Percentiles rank a stretch among this genome's conserved stretches.
Conservation (phyloP, 2,329 filamentous ascomycete genomes). For the Plectosphaerella sp. region DNA sequence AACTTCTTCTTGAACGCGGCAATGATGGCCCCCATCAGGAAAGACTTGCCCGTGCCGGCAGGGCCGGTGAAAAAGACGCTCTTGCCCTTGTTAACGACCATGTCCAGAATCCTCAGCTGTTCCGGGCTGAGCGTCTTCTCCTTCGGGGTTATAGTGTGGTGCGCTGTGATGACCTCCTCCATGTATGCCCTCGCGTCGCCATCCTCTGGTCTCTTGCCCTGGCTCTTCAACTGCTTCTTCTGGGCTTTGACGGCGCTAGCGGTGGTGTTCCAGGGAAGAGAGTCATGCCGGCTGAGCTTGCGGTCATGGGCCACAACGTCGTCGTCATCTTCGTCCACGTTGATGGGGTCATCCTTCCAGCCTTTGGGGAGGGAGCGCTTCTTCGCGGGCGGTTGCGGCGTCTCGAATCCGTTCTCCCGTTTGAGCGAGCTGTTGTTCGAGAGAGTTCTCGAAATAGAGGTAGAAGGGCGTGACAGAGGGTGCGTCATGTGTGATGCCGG, state of each 20-base stretch:
- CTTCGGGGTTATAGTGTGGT: constrained; percentile 20
- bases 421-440: constrained; percentile 29
- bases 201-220: constrained; percentile 43
- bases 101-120: constrained; percentile 75
- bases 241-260: constrained; percentile 73
- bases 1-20: constrained; percentile 73
- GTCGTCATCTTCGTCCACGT: constrained; percentile 26
- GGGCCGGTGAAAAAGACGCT: constrained; percentile 98
- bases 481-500: constrained; percentile 44
- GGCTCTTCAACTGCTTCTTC: constrained; percentile 68
- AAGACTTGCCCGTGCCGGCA: constrained; percentile 94
- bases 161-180: constrained; percentile 40
- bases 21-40: constrained; percentile 91
- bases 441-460: constrained; percentile 9
- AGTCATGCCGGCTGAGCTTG: constrained; percentile 10
- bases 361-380: constrained; percentile 61
- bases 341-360: constrained; percentile 21
- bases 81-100: constrained; percentile 74
- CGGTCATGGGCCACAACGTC: not conserved
- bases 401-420: constrained; percentile 28
- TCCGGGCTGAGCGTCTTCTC: constrained; percentile 76
- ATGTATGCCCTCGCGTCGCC: constrained; percentile 33
- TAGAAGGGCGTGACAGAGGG: constrained; percentile 19
- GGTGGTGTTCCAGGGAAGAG: constrained; percentile 65
- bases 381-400: constrained; percentile 41